These are phyloP conservation scores for Metschnikowia baotianmanensis DNA, from an alignment of 805 yeast species.

Conservation along the genomic window DNA sequence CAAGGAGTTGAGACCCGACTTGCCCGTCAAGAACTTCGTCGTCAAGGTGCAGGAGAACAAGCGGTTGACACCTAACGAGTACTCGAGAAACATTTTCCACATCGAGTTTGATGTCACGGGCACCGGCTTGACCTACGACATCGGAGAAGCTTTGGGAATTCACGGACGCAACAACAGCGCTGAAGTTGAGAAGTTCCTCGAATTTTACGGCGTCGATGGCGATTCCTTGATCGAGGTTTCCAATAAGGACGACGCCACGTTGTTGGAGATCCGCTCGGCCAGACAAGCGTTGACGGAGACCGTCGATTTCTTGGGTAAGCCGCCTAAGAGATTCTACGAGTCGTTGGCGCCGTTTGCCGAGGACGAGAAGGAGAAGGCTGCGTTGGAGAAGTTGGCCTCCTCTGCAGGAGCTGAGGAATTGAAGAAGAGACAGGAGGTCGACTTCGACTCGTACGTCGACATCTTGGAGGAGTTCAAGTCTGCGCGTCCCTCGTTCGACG, in stretches of 20 bases:
- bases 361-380: constrained; percentile 62
- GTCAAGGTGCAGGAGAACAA: constrained; percentile 90
- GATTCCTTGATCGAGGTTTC: constrained; percentile 69
- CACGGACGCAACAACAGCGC: constrained; percentile 80
- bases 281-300: constrained; percentile 78
- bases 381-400: constrained; percentile 62
- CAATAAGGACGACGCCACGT: constrained; percentile 55
- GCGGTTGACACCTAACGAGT: constrained; percentile 85
- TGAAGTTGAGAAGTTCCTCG: constrained; percentile 66
- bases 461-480: constrained; percentile 74
- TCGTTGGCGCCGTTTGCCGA: constrained; percentile 69
- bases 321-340: constrained; percentile 93
- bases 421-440: constrained; percentile 82
- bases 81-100: constrained; percentile 94
- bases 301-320: constrained; percentile 88
- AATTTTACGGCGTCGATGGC: constrained; percentile 68
- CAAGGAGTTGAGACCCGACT: constrained; percentile 79
- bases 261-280: constrained; percentile 73
- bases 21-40: constrained; percentile 78
- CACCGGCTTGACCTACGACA: constrained; percentile 85
- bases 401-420: constrained; percentile 82
- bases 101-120: constrained; percentile 90
- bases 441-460: constrained; percentile 77
- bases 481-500: constrained; percentile 73
- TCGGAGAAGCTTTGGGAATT: constrained; percentile 95